Base-by-base conservation (phyloP, 129 eudicot species). In the Lactuca sativa region DNA sequence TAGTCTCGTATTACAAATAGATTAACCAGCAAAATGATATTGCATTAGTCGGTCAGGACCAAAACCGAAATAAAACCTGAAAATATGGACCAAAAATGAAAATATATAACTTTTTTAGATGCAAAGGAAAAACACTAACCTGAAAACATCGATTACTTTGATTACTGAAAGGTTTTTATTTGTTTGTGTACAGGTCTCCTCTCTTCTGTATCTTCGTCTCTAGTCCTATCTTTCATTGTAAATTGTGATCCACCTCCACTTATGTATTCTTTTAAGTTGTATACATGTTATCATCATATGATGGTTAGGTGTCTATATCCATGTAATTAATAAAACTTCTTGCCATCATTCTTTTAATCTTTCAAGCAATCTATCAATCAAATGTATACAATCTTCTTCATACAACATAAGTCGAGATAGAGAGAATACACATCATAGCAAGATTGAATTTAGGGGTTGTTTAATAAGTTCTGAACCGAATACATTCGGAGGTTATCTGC, bases 281-380 rank as follows among this genome's bases (percentile, higher is more conserved):
- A n/a, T 30, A 66, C 6, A 48, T 49, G 54, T 56, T 55, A 47
- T 47, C 49, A 25, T 9, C 5, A 16, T 54, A 16, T 68, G 56
- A 64, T 74, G 49, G 54, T 31, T 64, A 10, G 30, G 56, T 74
- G 59, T 55, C 13, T n/a, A 18, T 72, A 71, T 58, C 12, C 11
- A 15, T 69, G 55, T 41, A 40, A 69, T 36, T 68, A 5, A 40
- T 63, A 21, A 3, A 21, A 18, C 4, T 15, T 38, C 14, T 62
- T 62, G 17, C 64, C 64, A 59, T 59, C 43, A 12, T 59, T 32
- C 30, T 15, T 5, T 10, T 53, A 53, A 53, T n/a, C 18, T 7
- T 16, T 53, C 58, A 53, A n/a, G 4, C 4, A 49, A 12, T 49
- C 15, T 5, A 49, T 49, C 54, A 3, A 12, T 12, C 52, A 12